Conservation (phyloP, 2,329 filamentous ascomycete species). For the Sclerotinia minor region DNA sequence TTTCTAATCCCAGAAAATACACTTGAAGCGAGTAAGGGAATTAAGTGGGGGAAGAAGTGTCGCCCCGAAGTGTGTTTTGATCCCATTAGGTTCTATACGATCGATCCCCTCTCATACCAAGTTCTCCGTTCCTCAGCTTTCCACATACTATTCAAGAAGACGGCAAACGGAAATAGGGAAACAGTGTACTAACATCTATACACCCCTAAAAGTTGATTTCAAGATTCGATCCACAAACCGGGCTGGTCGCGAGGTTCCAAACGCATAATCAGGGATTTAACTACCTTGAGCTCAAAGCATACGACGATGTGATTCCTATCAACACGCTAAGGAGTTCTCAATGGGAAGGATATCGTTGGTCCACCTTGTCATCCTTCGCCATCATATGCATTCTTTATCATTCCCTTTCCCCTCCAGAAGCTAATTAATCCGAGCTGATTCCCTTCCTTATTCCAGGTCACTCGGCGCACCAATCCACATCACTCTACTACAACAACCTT, state of each 20-base stretch:
- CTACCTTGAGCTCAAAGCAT: constrained; percentile 46
- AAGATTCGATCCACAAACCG: constrained; percentile 28
- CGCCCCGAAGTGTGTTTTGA: constrained; percentile 28
- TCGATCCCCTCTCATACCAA: background rate
- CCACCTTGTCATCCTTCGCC: too few species aligned
- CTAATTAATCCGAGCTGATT: too few species aligned
- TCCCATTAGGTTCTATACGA: background rate
- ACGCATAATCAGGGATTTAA: constrained; percentile 27
- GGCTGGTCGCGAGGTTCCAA: constrained; percentile 28
- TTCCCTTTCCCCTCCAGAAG: background rate
- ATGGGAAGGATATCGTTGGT: constrained; percentile 48
- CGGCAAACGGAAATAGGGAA: background rate
- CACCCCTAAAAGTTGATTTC: constrained; percentile 25
- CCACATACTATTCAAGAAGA: background rate
- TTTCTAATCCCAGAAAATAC: constrained; percentile 47
- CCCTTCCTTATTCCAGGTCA: constrained; percentile 30
- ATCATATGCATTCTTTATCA: background rate
- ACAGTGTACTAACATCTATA: constrained; percentile 12
- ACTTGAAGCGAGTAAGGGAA: constrained; percentile 45
- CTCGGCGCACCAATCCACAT: constrained; percentile 37
- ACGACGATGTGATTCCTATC: constrained; percentile 53
- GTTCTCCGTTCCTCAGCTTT: background rate
- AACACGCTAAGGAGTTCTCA: constrained; percentile 51
- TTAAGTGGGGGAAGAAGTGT: constrained; percentile 47
- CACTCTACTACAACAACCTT: constrained; percentile 40